phyloP scores from a whole-genome alignment of 257 asterid genomes.

The Leonotis leonurus region DNA sequence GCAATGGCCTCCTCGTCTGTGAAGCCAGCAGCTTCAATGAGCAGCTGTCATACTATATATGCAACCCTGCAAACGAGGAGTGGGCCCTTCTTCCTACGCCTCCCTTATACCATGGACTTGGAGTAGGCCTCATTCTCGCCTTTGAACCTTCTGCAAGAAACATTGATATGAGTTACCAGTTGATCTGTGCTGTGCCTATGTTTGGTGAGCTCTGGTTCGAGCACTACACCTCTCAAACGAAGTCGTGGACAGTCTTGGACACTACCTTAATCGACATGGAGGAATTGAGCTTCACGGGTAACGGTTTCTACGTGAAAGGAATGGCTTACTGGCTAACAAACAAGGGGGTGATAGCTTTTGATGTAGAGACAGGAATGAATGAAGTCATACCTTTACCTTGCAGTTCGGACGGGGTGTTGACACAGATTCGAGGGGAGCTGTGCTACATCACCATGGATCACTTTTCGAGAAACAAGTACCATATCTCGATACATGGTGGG shows the following conservation, averaged over 20 bases:
- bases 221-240: conserved; percentile 28
- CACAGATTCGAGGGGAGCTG: conserved; percentile 30
- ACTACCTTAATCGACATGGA: conserved; percentile 11
- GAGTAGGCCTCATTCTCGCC: conserved; percentile 32
- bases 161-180: conserved; percentile 20
- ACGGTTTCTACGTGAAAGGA: conserved; percentile 34
- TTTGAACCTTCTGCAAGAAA: conserved; percentile 34
- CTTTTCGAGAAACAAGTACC: not conserved
- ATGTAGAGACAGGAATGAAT: conserved; percentile 14
- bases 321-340: conserved; percentile 37
- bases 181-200: conserved; percentile 25
- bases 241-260: conserved; percentile 24
- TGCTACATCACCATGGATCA: conserved; percentile 25
- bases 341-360: conserved; percentile 27
- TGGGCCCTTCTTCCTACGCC: conserved; percentile 34
- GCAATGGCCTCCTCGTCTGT: conserved; percentile 39
- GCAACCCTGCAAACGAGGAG: conserved; percentile 37
- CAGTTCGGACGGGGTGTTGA: conserved; percentile 24
- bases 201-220: conserved; percentile 27
- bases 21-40: not conserved
- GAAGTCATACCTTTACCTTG: conserved; percentile 25
- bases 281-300: not conserved
- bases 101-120: conserved; percentile 12
- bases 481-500: conserved; percentile 26
- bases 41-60: conserved; percentile 27